Conservation (phyloP, 2,329 filamentous ascomycete species). For the Coniella vitis region DNA sequence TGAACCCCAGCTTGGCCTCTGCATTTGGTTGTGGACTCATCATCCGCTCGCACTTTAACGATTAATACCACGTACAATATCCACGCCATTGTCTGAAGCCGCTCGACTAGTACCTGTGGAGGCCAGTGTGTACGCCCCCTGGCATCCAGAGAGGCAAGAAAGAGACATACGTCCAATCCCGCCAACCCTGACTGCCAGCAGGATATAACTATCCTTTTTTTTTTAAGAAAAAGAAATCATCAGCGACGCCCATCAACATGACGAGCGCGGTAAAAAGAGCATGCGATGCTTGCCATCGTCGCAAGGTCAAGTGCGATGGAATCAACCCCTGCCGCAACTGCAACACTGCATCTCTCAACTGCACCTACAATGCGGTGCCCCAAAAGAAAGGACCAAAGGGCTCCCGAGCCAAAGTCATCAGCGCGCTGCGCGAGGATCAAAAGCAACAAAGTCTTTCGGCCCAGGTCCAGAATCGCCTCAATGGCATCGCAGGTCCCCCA, state of each 20-base stretch:
- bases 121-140: too few species aligned
- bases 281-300: constrained; percentile 67
- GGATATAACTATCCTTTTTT: too few species aligned
- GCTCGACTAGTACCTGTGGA: too few species aligned
- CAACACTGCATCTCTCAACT: constrained; percentile 56
- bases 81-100: too few species aligned
- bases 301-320: constrained; percentile 69
- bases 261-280: constrained; percentile 52
- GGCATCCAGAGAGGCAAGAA: too few species aligned
- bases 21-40: neutral
- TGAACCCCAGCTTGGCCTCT: constrained; percentile 12
- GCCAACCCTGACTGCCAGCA: too few species aligned
- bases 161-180: too few species aligned
- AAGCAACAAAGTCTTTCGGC: constrained; percentile 57
- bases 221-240: neutral
- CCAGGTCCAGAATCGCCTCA: constrained; percentile 54
- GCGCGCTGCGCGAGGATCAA: constrained; percentile 63
- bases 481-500: constrained; percentile 44
- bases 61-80: neutral
- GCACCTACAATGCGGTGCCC: constrained; percentile 68
- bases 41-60: neutral
- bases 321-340: constrained; percentile 67
- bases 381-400: constrained; percentile 74
- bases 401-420: constrained; percentile 68
- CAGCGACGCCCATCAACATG: constrained; percentile 26